Evolutionary conservation across 176 grass and related monocot species (phyloP), one percentile per base, ranked within the genome.

Genomic region (Echinochloa phyllopogon): DNA sequence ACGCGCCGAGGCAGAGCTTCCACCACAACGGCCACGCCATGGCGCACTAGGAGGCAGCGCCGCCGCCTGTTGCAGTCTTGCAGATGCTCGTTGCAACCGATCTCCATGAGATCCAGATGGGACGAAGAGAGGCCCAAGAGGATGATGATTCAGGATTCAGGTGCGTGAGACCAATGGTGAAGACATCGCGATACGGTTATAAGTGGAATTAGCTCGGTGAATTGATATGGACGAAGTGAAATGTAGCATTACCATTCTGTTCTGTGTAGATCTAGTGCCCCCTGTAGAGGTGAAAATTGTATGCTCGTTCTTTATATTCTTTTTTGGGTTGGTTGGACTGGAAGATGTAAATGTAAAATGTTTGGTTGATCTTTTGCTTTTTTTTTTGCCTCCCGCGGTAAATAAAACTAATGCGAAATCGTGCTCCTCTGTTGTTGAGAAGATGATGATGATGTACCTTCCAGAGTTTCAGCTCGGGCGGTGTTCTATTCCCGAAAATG

Each of bases 1-100:
- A 89, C 84, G 52, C 85, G 23, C 89, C 55, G 64, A 83, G 80
- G 18, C 89, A 81, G 65, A 90, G 80, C 89, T 91, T 95, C 83
- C 90, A 92, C 86, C 90, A 92, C 65, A 77, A 83, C 33, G 72
- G 79, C 12, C 87, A 81, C 3, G 56, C 62, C 21, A 38, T 84
- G 79, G 82, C 72, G 63, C 80, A 85, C 21, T 91, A n/a, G 55
- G 80, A 15, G 15, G 10, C 29, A 33, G 29, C 29, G 6, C 20
- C 14, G 8, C 3, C 53, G n/a, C 56, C 8, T 3, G 48, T 15
- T 8, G 45, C 53, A 2, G 57, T 3, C 38, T 15, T 8, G 45
- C 53, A 2, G 57, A 3, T 52, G 60, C 48, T 27, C 38, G 56
- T 14, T 15, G 25, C 63, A 29, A 6, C 14, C 57, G 47, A 1